Evolutionary conservation across 2,329 filamentous ascomycete genomes (phyloP).

Genomic region (Lithohypha guttulata): DNA sequence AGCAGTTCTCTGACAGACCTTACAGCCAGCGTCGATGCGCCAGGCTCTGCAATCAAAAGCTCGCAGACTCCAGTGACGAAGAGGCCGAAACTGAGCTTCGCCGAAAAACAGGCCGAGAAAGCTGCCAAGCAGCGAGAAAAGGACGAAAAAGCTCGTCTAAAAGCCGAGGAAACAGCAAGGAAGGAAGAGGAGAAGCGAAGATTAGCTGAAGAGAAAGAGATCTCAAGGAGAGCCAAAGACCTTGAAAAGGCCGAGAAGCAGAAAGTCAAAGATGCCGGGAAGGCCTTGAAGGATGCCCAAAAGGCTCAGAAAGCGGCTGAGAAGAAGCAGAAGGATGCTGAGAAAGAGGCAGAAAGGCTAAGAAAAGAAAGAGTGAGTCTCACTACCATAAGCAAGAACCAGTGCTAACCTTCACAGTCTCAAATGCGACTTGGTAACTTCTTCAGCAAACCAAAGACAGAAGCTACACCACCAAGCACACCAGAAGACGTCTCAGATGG

Average conservation of each 20-base stretch:
- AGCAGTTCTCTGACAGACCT: constrained; percentile 15
- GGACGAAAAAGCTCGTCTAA: constrained; percentile 25
- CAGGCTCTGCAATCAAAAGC: constrained; percentile 7
- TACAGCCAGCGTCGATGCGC: constrained; percentile 10
- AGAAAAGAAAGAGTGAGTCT: constrained; percentile 38
- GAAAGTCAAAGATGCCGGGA: constrained; percentile 31
- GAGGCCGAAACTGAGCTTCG: constrained; percentile 23
- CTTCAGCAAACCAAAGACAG: constrained; percentile 33
- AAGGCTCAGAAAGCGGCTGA: constrained; percentile 36
- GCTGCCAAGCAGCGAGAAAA: constrained; percentile 27
- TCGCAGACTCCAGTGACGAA: constrained; percentile 15
- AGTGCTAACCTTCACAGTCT: constrained; percentile 28
- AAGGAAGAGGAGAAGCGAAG: constrained; percentile 36
- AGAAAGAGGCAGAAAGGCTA: constrained; percentile 29
- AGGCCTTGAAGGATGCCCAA: constrained; percentile 26
- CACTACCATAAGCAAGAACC: constrained; percentile 22
- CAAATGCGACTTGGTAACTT: constrained; percentile 43
- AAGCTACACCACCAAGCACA: constrained; percentile 20
- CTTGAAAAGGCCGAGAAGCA: constrained; percentile 24
- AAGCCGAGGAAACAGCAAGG: constrained; percentile 16
- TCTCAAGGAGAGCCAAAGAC: constrained; percentile 14
- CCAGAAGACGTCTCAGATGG: constrained; percentile 15
- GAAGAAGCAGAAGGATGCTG: constrained; percentile 36
- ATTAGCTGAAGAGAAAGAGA: constrained; percentile 33
- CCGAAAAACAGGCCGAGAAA: constrained; percentile 19